Evolutionary conservation across 2,329 filamentous ascomycete genomes (phyloP).

Genomic region (Trichoderma sp.): DNA sequence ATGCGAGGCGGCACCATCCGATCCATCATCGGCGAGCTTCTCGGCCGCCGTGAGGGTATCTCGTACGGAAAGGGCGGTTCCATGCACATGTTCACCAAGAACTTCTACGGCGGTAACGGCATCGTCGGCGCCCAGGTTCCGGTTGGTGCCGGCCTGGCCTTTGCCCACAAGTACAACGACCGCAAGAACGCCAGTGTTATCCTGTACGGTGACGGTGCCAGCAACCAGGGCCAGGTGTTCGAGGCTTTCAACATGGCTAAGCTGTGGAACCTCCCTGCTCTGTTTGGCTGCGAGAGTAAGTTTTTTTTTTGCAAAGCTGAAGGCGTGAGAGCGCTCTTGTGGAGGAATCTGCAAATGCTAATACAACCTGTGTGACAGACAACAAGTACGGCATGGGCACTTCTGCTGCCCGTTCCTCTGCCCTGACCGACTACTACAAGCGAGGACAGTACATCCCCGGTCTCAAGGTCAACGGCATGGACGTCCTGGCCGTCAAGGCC

Average conservation of each 20-base stretch:
- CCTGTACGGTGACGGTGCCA: slow-evolving; percentile 96
- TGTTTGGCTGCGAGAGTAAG: slow-evolving; percentile 98
- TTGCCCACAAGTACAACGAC: slow-evolving; percentile 91
- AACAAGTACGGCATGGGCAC: slow-evolving; percentile 99
- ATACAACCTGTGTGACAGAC: slow-evolving; percentile 57
- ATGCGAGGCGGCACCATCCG: slow-evolving; percentile 92
- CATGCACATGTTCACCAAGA: slow-evolving; percentile 99
- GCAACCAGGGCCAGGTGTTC: slow-evolving; percentile 99
- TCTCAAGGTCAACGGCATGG: slow-evolving; percentile 99
- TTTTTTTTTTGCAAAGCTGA: slow-evolving; percentile 33
- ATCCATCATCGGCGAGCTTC: slow-evolving; percentile 92
- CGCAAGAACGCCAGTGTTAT: slow-evolving; percentile 85
- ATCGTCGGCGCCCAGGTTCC: slow-evolving; percentile 99
- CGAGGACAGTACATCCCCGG: slow-evolving; percentile 99
- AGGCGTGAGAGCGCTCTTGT: too few relatives aligned
- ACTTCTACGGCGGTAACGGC: slow-evolving; percentile 98
- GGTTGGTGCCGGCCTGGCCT: slow-evolving; percentile 92
- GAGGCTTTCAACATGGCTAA: slow-evolving; percentile 99
- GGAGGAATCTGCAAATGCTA: neutral
- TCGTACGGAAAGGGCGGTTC: slow-evolving; percentile 98
- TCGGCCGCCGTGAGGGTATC: slow-evolving; percentile 94
- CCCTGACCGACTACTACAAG: slow-evolving; percentile 99
- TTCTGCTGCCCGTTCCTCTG: slow-evolving; percentile 87
- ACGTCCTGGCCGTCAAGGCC: slow-evolving; percentile 95
- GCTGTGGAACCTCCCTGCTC: slow-evolving; percentile 92